A percentile compares a stretch with the other conserved stretches of the same genome.
Conservation (phyloP, 2,329 filamentous ascomycete genomes). For the Akanthomyces muscarius region DNA sequence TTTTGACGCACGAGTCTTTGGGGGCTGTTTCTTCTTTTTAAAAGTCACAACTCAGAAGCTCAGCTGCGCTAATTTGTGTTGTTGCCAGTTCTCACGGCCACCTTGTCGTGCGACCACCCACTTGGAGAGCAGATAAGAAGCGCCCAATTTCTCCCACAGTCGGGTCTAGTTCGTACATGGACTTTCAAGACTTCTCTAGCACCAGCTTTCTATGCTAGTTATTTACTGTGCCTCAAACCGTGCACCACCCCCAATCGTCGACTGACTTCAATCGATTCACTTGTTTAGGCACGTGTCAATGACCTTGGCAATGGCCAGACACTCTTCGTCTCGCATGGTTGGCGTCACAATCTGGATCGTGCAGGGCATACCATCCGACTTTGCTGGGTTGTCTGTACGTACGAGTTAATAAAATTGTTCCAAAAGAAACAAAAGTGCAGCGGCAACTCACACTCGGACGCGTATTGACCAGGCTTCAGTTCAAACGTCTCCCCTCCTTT, state of each 20-base stretch:
- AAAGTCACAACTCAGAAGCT: too few species aligned
- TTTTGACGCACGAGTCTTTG: too few species aligned
- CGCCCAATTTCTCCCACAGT: too few species aligned
- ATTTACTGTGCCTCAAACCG: neutral
- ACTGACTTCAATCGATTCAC: neutral
- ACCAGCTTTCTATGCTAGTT: neutral
- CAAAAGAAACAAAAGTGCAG: neutral
- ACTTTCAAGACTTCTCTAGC: neutral
- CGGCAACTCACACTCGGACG: conserved; percentile 15
- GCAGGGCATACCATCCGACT: conserved; percentile 40
- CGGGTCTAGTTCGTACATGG: too few species aligned
- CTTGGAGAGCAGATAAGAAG: too few species aligned
- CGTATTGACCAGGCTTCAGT: conserved; percentile 16
- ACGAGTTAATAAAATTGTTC: neutral
- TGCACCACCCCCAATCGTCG: too few species aligned
- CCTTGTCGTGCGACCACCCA: too few species aligned
- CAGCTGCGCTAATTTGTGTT: too few species aligned
- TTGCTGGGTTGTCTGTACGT: conserved; percentile 36
- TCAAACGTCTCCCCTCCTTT: conserved; percentile 15
- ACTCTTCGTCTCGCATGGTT: conserved; percentile 46
- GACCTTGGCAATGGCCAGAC: conserved; percentile 25
- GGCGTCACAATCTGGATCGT: conserved; percentile 44
- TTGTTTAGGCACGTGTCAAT: conserved; percentile 17
- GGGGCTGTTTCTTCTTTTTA: too few species aligned
- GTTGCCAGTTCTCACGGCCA: too few species aligned